These are phyloP conservation scores for Ajuga chamaepitys DNA, from an alignment of 257 asterid genomes.

Conservation along the genomic window DNA sequence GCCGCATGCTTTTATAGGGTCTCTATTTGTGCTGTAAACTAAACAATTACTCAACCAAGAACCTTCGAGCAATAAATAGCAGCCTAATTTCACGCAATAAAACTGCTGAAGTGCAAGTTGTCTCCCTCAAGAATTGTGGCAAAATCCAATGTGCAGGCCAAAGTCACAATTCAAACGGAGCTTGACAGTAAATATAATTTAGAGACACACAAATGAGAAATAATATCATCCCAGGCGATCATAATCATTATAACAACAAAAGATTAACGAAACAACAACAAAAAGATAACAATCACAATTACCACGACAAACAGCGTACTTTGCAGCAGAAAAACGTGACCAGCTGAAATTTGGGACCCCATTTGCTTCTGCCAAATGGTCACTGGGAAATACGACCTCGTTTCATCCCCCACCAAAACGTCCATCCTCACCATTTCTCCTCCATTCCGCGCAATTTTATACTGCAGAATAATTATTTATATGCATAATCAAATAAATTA, in stretches of 20 bases:
- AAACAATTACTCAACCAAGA: not conserved
- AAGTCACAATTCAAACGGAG: not conserved
- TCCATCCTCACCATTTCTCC: conserved; percentile 64
- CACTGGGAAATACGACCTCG: conserved; percentile 61
- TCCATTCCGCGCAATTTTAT: conserved; percentile 41
- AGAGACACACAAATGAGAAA: not conserved
- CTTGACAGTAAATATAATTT: no score
- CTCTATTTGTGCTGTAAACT: not conserved
- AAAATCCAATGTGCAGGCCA: not conserved
- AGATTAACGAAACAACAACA: not conserved
- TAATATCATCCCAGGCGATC: not conserved
- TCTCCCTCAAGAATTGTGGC: not conserved
- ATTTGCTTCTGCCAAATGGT: conserved; percentile 64
- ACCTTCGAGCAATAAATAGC: not conserved
- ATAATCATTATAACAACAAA: not conserved
- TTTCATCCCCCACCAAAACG: conserved; percentile 62
- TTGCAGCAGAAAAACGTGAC: conserved; percentile 54
- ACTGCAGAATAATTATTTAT: conserved; percentile 26
- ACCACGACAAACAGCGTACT: conserved; percentile 32
- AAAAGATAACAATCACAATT: not conserved
- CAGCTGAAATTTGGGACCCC: conserved; percentile 45
- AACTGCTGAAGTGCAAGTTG: not conserved
- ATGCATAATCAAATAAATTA: not conserved
- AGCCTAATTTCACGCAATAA: not conserved
- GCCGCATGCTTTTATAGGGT: not conserved